Evolutionary conservation across 345 rosid species (phyloP).

Genomic region (Heritiera fomes): DNA sequence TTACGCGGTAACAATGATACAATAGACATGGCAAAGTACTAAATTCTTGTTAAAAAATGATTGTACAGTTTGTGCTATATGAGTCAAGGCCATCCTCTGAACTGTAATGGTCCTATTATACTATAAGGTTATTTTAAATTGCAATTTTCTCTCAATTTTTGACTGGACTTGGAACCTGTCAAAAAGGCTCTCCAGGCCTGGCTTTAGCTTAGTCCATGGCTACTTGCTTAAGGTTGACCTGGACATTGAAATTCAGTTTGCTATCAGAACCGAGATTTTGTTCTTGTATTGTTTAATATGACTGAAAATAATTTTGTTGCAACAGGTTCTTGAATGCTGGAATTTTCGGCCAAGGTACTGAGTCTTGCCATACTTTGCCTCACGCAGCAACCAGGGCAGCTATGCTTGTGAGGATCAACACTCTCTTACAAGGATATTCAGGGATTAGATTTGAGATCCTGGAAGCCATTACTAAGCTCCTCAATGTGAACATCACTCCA

Average conservation of each 20-base stretch:
- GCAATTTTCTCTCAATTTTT: not conserved
- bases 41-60: not conserved
- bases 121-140: not conserved
- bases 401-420: slow-evolving; percentile 78
- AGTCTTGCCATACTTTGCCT: slow-evolving; percentile 58
- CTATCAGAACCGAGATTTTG: not conserved
- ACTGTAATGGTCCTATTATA: not conserved
- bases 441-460: slow-evolving; percentile 74
- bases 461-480: slow-evolving; percentile 62
- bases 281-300: not conserved
- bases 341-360: slow-evolving; percentile 57
- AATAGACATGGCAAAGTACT: not conserved
- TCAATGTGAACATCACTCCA: slow-evolving; percentile 68
- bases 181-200: not conserved
- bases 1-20: not conserved
- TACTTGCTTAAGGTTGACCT: not conserved
- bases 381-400: slow-evolving; percentile 68
- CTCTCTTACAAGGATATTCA: slow-evolving; percentile 72
- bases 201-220: not conserved
- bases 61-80: not conserved
- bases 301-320: not conserved
- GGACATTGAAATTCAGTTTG: not conserved
- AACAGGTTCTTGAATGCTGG: slow-evolving; percentile 69
- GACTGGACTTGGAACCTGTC: not conserved
- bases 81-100: not conserved